phyloP scores from a whole-genome alignment of 306 rosid species.

The Quercus dentata region DNA sequence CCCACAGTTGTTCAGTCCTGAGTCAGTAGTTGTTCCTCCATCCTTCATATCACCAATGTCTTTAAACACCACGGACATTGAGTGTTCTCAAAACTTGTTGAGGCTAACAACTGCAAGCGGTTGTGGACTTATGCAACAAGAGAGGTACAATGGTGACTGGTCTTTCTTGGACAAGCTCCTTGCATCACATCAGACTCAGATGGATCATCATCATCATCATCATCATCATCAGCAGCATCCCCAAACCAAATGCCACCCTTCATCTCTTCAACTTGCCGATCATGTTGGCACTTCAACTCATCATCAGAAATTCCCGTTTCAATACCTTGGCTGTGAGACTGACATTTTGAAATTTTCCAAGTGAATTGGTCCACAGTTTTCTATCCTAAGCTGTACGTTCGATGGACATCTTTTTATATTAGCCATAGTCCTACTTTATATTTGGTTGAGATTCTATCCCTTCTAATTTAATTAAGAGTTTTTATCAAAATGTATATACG shows the following conservation, averaged over 20 bases:
- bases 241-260: conserved; percentile 28
- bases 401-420: neutral
- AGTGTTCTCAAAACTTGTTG: conserved; percentile 64
- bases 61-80: conserved; percentile 52
- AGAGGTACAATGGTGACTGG: conserved; percentile 71
- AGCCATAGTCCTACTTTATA: neutral
- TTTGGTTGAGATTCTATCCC: neutral
- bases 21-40: conserved; percentile 27
- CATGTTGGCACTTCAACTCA: conserved; percentile 39
- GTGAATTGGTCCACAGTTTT: conserved; percentile 15
- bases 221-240: conserved; percentile 19
- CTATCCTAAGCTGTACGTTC: neutral
- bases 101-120: conserved; percentile 43
- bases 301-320: conserved; percentile 64
- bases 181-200: conserved; percentile 22
- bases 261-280: conserved; percentile 24
- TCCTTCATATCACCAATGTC: conserved; percentile 31
- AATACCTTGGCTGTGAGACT: conserved; percentile 62
- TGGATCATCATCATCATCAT: conserved; percentile 18
- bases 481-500: conserved; percentile 21
- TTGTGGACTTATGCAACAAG: conserved; percentile 41
- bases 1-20: conserved; percentile 87
- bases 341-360: conserved; percentile 67
- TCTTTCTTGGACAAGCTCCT: conserved; percentile 89
- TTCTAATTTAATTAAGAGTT: neutral